These are phyloP conservation scores for Aspergillus neotritici DNA, from an alignment of 2,329 filamentous ascomycete species.

Conservation along the genomic window DNA sequence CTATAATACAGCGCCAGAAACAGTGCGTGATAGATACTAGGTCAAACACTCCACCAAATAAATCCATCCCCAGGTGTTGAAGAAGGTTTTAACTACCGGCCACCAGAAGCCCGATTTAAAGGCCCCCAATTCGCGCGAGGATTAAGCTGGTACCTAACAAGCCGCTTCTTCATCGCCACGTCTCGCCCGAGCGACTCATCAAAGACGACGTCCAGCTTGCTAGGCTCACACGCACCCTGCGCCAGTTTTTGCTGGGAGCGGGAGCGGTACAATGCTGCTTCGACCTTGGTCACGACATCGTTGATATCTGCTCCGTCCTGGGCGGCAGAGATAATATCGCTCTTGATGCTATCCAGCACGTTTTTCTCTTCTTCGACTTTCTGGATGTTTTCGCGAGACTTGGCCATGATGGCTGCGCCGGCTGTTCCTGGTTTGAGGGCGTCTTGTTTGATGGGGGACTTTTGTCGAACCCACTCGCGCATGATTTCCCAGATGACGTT, in stretches of 20 bases:
- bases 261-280: conserved; percentile 41
- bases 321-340: conserved; percentile 32
- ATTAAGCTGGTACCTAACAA: conserved; percentile 85
- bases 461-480: conserved; percentile 82
- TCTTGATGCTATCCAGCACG: conserved; percentile 28
- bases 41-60: no score
- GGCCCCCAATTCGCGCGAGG: conserved; percentile 93
- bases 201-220: conserved; percentile 62
- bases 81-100: conserved; percentile 5
- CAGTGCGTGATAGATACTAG: no score
- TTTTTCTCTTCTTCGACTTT: conserved; percentile 29
- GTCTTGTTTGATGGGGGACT: conserved; percentile 67
- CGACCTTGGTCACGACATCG: conserved; percentile 39
- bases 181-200: conserved; percentile 73
- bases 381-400: conserved; percentile 29
- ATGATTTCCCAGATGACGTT: conserved; percentile 85
- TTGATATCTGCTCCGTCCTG: conserved; percentile 30
- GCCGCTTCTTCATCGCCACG: conserved; percentile 54
- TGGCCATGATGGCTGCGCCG: conserved; percentile 63
- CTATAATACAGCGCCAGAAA: neutral
- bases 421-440: conserved; percentile 64
- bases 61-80: no score
- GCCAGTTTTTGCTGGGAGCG: conserved; percentile 19
- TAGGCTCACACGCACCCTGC: conserved; percentile 10
- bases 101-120: conserved; percentile 48